Conservation (phyloP, 2,329 filamentous ascomycete species). For the Fusarium cicatricum region DNA sequence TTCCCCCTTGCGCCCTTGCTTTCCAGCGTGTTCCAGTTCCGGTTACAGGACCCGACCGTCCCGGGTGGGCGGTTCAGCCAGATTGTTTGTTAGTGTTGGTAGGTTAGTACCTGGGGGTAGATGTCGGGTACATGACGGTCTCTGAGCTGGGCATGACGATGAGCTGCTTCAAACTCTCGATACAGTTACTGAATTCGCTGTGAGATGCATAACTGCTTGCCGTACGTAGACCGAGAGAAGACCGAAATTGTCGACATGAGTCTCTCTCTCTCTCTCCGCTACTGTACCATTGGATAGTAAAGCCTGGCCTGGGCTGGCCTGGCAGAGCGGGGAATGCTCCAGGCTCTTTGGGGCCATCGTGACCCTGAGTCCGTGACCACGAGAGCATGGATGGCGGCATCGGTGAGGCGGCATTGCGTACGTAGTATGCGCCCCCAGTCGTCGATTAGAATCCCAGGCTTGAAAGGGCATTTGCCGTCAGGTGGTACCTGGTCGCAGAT, state of each 20-base stretch:
- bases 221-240: slow-evolving; percentile 9
- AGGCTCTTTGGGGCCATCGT: slow-evolving; percentile 29
- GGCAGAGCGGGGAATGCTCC: slow-evolving; percentile 19
- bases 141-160: neutral
- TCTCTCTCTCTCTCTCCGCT: neutral
- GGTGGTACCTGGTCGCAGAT: slow-evolving; percentile 37
- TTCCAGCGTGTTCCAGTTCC: slow-evolving; percentile 7
- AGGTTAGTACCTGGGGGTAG: neutral
- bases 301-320: neutral
- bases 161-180: neutral
- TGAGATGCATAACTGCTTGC: too few relatives aligned
- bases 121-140: neutral
- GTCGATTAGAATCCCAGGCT: slow-evolving; percentile 5
- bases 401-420: slow-evolving; percentile 37
- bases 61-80: slow-evolving; percentile 8
- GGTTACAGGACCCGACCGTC: neutral
- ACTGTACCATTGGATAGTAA: too few relatives aligned
- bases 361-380: slow-evolving; percentile 40
- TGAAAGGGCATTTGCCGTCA: slow-evolving; percentile 21
- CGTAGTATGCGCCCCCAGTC: slow-evolving; percentile 1
- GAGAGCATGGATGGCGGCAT: slow-evolving; percentile 37
- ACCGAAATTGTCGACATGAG: slow-evolving; percentile 4
- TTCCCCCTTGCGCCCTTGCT: neutral
- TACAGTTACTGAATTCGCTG: neutral
- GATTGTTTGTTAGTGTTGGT: too few relatives aligned